These are phyloP conservation scores for Chamaenerion angustifolium DNA, from an alignment of 345 rosid genomes.

Conservation along the genomic window DNA sequence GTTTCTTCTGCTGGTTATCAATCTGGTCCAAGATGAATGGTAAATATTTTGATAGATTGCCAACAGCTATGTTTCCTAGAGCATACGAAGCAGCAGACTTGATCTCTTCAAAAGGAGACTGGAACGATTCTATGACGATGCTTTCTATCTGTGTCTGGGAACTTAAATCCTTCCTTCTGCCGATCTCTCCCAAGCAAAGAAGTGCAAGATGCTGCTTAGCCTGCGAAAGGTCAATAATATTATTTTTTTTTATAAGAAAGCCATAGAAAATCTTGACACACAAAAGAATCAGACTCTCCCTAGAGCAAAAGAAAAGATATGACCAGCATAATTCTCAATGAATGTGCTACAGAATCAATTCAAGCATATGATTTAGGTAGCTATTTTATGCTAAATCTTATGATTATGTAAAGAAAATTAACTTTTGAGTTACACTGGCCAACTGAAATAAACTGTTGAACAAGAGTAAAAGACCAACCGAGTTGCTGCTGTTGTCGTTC, in stretches of 20 bases:
- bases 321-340: no score
- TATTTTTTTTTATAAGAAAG: no score
- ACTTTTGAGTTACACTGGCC: no score
- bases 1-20: conserved; percentile 99
- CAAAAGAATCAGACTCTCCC: background rate
- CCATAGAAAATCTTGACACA: background rate
- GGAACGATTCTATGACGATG: conserved; percentile 90
- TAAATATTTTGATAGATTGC: conserved; percentile 81
- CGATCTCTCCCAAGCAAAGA: conserved; percentile 92
- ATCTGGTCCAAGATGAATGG: conserved; percentile 98
- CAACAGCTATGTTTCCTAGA: conserved; percentile 98
- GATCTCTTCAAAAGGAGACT: conserved; percentile 97
- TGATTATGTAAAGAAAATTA: no score
- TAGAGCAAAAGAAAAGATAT: no score
- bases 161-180: conserved; percentile 90
- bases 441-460: no score
- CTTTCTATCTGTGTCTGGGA: conserved; percentile 69
- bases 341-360: no score
- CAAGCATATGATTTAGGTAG: no score
- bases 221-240: conserved; percentile 19
- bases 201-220: conserved; percentile 88
- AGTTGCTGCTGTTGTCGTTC: conserved; percentile 64
- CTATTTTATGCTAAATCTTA: no score
- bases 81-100: conserved; percentile 99
- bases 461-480: conserved; percentile 35